phyloP scores from a whole-genome alignment of 495 filamentous ascomycete genomes.

The Aspergillus baeticus region DNA sequence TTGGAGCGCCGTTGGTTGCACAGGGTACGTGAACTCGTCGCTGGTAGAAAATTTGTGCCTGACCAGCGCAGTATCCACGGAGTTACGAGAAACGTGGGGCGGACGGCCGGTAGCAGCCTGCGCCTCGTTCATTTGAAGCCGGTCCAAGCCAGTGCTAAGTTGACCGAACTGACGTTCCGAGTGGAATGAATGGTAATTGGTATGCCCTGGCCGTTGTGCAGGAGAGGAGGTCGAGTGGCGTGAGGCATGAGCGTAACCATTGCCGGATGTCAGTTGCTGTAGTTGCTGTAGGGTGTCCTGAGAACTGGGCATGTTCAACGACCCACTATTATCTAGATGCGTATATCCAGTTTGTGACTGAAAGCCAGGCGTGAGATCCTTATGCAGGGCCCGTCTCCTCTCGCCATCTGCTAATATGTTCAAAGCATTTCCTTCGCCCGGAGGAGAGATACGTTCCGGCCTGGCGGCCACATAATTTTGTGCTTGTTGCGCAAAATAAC shows the following conservation, averaged over 20 bases:
- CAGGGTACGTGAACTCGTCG: conserved; percentile 32
- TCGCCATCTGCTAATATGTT: conserved; percentile 32
- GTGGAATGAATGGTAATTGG: conserved; percentile 39
- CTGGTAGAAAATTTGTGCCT: conserved; percentile 30
- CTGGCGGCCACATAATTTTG: conserved; percentile 36
- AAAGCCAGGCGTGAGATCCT: conserved; percentile 28
- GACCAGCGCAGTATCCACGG: conserved; percentile 34
- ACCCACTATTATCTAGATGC: conserved; percentile 29
- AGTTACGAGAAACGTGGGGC: conserved; percentile 28
- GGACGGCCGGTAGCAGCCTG: conserved; percentile 29
- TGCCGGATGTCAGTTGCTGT: conserved; percentile 28
- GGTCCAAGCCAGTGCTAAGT: conserved; percentile 30
- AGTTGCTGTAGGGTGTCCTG: conserved; percentile 32
- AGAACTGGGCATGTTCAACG: conserved; percentile 28
- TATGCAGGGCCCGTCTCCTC: conserved; percentile 33
- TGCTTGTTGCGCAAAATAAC: conserved; percentile 42
- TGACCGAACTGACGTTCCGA: conserved; percentile 43
- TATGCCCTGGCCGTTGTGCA: conserved; percentile 31
- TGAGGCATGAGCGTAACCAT: conserved; percentile 34
- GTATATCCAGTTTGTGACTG: conserved; percentile 30
- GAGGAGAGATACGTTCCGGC: conserved; percentile 35
- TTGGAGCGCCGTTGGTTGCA: conserved; percentile 19
- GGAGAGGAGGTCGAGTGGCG: conserved; percentile 41
- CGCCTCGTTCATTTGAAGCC: conserved; percentile 36
- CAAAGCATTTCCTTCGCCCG: conserved; percentile 35